A percentile compares a stretch with the other conserved stretches of the same genome.
Evolutionary conservation across 176 grass and related monocot species (phyloP).

Genomic region (Pharus latifolius): DNA sequence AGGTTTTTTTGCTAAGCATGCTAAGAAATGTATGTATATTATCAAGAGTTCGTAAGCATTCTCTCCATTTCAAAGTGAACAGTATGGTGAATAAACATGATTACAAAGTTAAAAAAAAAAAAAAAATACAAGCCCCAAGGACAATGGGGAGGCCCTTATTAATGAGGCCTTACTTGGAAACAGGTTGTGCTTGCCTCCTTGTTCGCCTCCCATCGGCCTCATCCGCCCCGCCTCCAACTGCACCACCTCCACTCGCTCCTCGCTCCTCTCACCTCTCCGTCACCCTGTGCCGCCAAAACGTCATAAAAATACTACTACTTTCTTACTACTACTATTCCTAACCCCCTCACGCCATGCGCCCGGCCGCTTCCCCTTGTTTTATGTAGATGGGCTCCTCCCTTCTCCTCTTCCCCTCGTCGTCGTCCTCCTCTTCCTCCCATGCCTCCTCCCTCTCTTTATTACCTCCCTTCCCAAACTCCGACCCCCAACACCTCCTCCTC

Average conservation of each 20-base stretch:
- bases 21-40: too few species aligned
- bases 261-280: not conserved
- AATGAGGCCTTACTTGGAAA: slow-evolving; percentile 13
- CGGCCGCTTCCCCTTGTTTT: slow-evolving; percentile 59
- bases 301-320: not conserved
- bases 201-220: slow-evolving; percentile 22
- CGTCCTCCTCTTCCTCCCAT: slow-evolving; percentile 38
- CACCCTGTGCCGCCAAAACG: slow-evolving; percentile 10
- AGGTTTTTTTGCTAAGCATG: too few species aligned
- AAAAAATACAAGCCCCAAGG: too few species aligned
- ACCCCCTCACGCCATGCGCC: too few species aligned
- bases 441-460: slow-evolving; percentile 13
- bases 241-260: too few species aligned
- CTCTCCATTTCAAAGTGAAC: too few species aligned
- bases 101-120: too few species aligned
- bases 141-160: too few species aligned
- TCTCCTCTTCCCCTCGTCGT: slow-evolving; percentile 50
- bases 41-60: too few species aligned
- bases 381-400: slow-evolving; percentile 85
- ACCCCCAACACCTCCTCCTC: not conserved
- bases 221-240: not conserved
- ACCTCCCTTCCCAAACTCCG: slow-evolving; percentile 18
- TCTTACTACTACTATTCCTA: not conserved
- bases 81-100: too few species aligned
- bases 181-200: slow-evolving; percentile 11